phyloP scores from a whole-genome alignment of 129 eudicot species.

The Chrysanthemum lavandulifolium region DNA sequence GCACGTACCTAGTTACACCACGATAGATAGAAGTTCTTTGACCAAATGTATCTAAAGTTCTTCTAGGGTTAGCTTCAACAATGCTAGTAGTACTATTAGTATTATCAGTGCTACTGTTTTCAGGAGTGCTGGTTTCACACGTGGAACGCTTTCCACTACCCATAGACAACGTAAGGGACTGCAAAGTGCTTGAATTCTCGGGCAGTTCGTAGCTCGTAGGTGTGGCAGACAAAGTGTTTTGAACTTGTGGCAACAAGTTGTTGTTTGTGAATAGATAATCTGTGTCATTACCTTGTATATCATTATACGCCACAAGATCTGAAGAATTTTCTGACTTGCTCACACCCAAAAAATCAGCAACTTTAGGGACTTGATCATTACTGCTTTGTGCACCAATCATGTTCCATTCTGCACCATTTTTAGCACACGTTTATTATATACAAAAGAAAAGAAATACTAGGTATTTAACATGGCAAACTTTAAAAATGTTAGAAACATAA shows the following conservation, averaged over 20 bases:
- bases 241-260: slow-evolving; percentile 48
- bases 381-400: slow-evolving; percentile 66
- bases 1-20: slow-evolving; percentile 82
- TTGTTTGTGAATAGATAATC: slow-evolving; percentile 60
- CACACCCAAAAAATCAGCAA: slow-evolving; percentile 93
- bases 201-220: slow-evolving; percentile 49
- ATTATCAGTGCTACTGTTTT: slow-evolving; percentile 40
- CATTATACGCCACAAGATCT: slow-evolving; percentile 65
- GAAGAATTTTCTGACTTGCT: slow-evolving; percentile 70
- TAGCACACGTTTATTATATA: neutral
- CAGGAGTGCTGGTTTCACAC: slow-evolving; percentile 59
- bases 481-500: neutral
- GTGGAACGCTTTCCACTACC: slow-evolving; percentile 84
- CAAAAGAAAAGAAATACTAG: neutral
- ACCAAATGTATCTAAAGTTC: slow-evolving; percentile 93
- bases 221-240: slow-evolving; percentile 46
- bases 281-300: slow-evolving; percentile 54
- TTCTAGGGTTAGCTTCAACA: slow-evolving; percentile 84
- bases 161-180: slow-evolving; percentile 88
- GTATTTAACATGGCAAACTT: neutral
- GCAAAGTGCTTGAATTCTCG: slow-evolving; percentile 72
- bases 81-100: slow-evolving; percentile 37
- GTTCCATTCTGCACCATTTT: slow-evolving; percentile 70
- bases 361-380: slow-evolving; percentile 74
- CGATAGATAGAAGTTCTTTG: slow-evolving; percentile 97